Evolutionary conservation across 2,329 filamentous ascomycete species (phyloP), one percentile per base, ranked within the genome.

Genomic region (Alternaria postmessia): DNA sequence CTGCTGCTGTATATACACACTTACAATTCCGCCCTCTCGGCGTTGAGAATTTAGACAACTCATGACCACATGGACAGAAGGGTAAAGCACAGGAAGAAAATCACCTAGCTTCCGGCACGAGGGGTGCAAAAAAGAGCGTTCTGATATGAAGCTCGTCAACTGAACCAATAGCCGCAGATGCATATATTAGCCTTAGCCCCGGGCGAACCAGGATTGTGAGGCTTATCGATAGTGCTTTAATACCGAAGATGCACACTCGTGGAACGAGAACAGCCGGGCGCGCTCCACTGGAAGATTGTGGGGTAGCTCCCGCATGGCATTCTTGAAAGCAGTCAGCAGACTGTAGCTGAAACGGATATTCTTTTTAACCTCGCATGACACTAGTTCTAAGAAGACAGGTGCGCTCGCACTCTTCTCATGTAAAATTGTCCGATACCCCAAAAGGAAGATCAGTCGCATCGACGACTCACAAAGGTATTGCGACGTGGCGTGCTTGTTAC

Each of bases 171-270:
- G 55, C 26, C 16, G 12, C 7, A 7, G 14, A 5, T 4, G 20
- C 4, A 44, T 63, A 67, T 41, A 72, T 69, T 70, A 57, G 16
- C 48, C 60, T 59, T 63, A 63, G 68, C 63, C 41, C 18, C 54
- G 39, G 64, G 49, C 68, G 67, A 68, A 59, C 57, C 52, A 41
- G 57, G 54, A 57, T 62, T 46, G 49, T 36, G 34, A 51, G 47
- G 51, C 64, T 65, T 69, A 68, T 70, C 63, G 71, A 74, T 72
- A 72, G 65, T 68, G 64, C 41, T 56, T 62, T 62, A 66, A 67
- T 68, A 67, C 69, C 65, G 61, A 61, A 11, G 57, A 43, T 51
- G 49, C 49, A 46, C 36, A 57, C 48, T 56, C 42, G 60, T 66
- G 65, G 69, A 64, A 61, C 36, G 43, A 67, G 46, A 64, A 67